Percentiles rank a stretch among this genome's conserved stretches.
Conservation (phyloP, 176 grass and related monocot genomes). For the Alopecurus myosuroides region DNA sequence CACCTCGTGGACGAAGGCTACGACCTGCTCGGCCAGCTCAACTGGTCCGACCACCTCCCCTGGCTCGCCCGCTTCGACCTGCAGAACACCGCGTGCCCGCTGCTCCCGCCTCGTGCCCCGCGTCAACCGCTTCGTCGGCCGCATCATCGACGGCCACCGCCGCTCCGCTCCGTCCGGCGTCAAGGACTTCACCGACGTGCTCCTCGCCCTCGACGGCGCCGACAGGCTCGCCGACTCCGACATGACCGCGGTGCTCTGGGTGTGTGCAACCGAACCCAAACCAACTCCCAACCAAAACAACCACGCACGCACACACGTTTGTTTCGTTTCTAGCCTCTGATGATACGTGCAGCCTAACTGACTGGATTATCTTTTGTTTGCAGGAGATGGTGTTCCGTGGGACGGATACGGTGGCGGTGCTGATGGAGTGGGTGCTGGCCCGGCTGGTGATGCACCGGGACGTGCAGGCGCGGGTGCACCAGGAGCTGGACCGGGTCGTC, state of each 20-base stretch:
- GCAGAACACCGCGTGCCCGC: constrained; percentile 45
- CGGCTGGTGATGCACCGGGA: constrained; percentile 71
- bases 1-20: constrained; percentile 81
- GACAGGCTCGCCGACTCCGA: constrained; percentile 65
- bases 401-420: constrained; percentile 84
- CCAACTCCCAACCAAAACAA: neutral
- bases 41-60: constrained; percentile 93
- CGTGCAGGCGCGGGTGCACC: constrained; percentile 64
- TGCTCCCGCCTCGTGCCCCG: constrained; percentile 55
- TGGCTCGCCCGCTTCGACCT: constrained; percentile 59
- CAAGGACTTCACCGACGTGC: constrained; percentile 70
- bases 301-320: neutral
- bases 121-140: constrained; percentile 63
- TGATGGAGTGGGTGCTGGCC: constrained; percentile 89
- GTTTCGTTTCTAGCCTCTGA: neutral
- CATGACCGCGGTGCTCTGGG: constrained; percentile 88
- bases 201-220: constrained; percentile 56
- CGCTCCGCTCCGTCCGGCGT: neutral
- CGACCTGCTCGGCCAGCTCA: constrained; percentile 67
- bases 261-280: constrained; percentile 15
- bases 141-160: constrained; percentile 63
- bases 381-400: constrained; percentile 98
- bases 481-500: constrained; percentile 67
- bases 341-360: neutral
- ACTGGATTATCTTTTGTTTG: neutral